These are phyloP conservation scores for Vanrija sp. DNA, from an alignment of 1,284 basidiomycete genomes.

Conservation along the genomic window DNA sequence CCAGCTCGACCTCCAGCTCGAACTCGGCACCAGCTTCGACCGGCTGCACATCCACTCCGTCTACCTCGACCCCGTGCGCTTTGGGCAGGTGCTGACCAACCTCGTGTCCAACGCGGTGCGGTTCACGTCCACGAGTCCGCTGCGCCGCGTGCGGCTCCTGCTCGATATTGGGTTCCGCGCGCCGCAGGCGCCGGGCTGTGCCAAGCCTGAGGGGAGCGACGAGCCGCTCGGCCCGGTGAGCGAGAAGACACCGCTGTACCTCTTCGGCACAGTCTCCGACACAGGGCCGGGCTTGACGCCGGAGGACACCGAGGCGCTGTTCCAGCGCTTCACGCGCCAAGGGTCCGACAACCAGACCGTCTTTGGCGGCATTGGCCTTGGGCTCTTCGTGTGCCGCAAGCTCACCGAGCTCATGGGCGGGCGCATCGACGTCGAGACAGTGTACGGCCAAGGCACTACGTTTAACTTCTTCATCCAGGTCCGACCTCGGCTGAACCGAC, in stretches of 20 bases:
- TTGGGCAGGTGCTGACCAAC: slow-evolving; percentile 45
- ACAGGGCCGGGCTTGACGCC: slow-evolving; percentile 39
- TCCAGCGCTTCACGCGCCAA: slow-evolving; percentile 41
- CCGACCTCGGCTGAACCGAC: slow-evolving; percentile 4
- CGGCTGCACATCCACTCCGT: slow-evolving; percentile 23
- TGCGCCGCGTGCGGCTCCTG: slow-evolving; percentile 9
- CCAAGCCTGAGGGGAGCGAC: slow-evolving; percentile 18
- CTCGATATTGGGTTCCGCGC: slow-evolving; percentile 34
- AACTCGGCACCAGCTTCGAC: slow-evolving; percentile 25
- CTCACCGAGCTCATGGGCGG: slow-evolving; percentile 45
- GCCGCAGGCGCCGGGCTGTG: slow-evolving; percentile 27
- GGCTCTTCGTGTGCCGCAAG: slow-evolving; percentile 39
- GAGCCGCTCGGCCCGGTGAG: background rate
- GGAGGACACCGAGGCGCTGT: slow-evolving; percentile 32
- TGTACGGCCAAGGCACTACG: slow-evolving; percentile 50
- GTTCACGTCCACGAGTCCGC: slow-evolving; percentile 35
- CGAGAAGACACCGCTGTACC: slow-evolving; percentile 26
- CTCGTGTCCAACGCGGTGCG: slow-evolving; percentile 43
- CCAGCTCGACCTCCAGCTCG: slow-evolving; percentile 31
- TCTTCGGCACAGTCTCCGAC: slow-evolving; percentile 34
- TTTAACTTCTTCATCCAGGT: slow-evolving; percentile 48
- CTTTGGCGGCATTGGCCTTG: slow-evolving; percentile 42
- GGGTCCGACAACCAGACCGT: slow-evolving; percentile 35
- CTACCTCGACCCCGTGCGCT: slow-evolving; percentile 42
- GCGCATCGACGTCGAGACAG: slow-evolving; percentile 37